Evolutionary conservation across 2,329 filamentous ascomycete genomes (phyloP).

Genomic region (Fusarium irregulare): DNA sequence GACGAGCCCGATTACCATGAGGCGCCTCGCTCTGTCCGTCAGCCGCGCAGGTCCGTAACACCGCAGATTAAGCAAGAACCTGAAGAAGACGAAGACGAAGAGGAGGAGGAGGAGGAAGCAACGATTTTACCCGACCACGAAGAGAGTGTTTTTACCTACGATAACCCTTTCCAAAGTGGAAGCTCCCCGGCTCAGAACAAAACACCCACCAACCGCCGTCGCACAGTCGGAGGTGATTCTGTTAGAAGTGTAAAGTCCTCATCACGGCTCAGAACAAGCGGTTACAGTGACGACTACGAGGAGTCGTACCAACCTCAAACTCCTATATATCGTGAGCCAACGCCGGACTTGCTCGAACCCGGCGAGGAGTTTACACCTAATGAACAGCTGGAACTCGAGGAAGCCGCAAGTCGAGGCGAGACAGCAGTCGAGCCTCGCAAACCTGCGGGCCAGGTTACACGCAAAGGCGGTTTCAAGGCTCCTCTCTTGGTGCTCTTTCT

Average conservation of each 20-base stretch:
- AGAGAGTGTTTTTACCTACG: conserved; percentile 80
- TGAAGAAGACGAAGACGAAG: conserved; percentile 52
- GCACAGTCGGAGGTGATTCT: conserved; percentile 58
- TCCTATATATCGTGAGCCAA: conserved; percentile 45
- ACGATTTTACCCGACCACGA: conserved; percentile 50
- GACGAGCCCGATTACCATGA: conserved; percentile 59
- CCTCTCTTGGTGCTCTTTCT: conserved; percentile 78
- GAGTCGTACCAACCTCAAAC: conserved; percentile 48
- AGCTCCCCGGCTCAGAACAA: conserved; percentile 71
- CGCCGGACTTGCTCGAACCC: conserved; percentile 65
- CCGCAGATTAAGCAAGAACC: conserved; percentile 67
- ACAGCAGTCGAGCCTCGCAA: conserved; percentile 58
- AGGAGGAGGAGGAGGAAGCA: conserved; percentile 49
- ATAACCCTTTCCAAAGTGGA: conserved; percentile 92
- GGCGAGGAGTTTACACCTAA: conserved; percentile 96
- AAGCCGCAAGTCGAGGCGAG: conserved; percentile 69
- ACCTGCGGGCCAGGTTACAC: conserved; percentile 50
- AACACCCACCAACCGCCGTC: conserved; percentile 62
- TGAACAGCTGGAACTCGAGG: conserved; percentile 82
- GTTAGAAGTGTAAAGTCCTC: conserved; percentile 56
- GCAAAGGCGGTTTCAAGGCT: conserved; percentile 65
- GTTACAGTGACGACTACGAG: conserved; percentile 47
- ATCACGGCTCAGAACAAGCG: conserved; percentile 59
- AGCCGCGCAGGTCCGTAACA: conserved; percentile 62
- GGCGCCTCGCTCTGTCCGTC: conserved; percentile 58